phyloP scores from a whole-genome alignment of 805 yeast species.

The Cyberlindnera maclurae region DNA sequence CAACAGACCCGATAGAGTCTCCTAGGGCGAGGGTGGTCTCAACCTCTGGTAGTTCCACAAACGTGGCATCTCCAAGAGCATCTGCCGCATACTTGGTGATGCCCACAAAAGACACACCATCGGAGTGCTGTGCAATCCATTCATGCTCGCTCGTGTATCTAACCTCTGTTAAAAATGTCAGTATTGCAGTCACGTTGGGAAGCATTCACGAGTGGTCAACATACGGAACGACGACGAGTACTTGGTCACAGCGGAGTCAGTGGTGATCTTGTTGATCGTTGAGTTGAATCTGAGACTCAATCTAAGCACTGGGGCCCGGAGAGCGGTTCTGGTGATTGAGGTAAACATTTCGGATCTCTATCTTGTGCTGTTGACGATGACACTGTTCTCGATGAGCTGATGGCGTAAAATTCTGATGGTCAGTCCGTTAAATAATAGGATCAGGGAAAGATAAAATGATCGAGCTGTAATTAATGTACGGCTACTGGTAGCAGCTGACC shows the following conservation, averaged over 20 bases:
- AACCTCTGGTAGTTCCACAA: constrained; percentile 79
- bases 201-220: no score
- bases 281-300: constrained; percentile 20
- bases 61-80: constrained; percentile 95
- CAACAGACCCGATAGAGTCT: constrained; percentile 88
- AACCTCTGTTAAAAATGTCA: constrained; percentile 25
- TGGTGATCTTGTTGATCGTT: constrained; percentile 17
- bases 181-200: background rate
- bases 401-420: no score
- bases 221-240: constrained; percentile 13
- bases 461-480: no score
- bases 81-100: constrained; percentile 93
- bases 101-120: constrained; percentile 82
- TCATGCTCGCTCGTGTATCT: constrained; percentile 88
- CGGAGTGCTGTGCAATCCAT: constrained; percentile 84
- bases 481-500: no score
- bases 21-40: constrained; percentile 58
- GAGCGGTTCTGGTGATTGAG: constrained; percentile 11
- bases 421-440: no score
- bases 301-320: constrained; percentile 14
- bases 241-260: constrained; percentile 17
- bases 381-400: no score
- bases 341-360: no score
- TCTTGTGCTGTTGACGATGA: background rate
- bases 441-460: no score